Conservation (phyloP, 495 filamentous ascomycete genomes). For the Rhypophila decipiens region DNA sequence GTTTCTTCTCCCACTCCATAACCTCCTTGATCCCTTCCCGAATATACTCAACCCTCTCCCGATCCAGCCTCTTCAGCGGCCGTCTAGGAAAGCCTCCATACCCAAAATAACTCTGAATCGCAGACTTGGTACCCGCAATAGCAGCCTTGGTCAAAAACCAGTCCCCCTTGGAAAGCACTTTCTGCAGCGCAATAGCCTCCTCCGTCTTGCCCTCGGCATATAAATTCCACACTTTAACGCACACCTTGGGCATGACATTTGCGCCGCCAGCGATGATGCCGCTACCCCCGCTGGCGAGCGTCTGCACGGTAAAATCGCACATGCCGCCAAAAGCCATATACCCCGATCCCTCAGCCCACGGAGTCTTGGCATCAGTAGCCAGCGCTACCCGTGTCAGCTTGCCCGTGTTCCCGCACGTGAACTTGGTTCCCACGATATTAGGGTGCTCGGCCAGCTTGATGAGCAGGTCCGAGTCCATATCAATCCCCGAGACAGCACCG, state of each 20-base stretch:
- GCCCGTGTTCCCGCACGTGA: slow-evolving; percentile 85
- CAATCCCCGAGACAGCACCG: slow-evolving; percentile 82
- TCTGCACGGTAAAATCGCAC: slow-evolving; percentile 82
- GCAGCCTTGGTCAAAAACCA: slow-evolving; percentile 84
- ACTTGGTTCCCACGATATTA: slow-evolving; percentile 84
- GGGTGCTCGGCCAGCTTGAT: slow-evolving; percentile 74
- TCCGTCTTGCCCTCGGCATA: slow-evolving; percentile 65
- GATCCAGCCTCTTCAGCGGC: slow-evolving; percentile 62
- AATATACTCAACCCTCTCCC: slow-evolving; percentile 56
- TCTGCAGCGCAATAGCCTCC: slow-evolving; percentile 69
- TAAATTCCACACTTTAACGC: slow-evolving; percentile 74
- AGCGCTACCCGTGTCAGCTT: slow-evolving; percentile 81
- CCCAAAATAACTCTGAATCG: slow-evolving; percentile 76
- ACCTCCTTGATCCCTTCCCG: slow-evolving; percentile 67
- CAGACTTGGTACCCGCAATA: slow-evolving; percentile 80
- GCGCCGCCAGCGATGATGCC: slow-evolving; percentile 84
- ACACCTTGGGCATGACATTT: slow-evolving; percentile 78
- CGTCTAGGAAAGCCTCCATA: slow-evolving; percentile 75
- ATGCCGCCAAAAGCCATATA: slow-evolving; percentile 89
- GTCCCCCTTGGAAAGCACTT: slow-evolving; percentile 65
- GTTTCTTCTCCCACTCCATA: slow-evolving; percentile 50
- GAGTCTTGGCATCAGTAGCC: slow-evolving; percentile 67
- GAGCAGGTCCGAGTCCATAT: slow-evolving; percentile 85
- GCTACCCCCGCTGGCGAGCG: slow-evolving; percentile 68
- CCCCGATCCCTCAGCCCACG: slow-evolving; percentile 54